Conservation (phyloP, 1,139 yeast genomes). For the Magnusiomyces ingens region DNA sequence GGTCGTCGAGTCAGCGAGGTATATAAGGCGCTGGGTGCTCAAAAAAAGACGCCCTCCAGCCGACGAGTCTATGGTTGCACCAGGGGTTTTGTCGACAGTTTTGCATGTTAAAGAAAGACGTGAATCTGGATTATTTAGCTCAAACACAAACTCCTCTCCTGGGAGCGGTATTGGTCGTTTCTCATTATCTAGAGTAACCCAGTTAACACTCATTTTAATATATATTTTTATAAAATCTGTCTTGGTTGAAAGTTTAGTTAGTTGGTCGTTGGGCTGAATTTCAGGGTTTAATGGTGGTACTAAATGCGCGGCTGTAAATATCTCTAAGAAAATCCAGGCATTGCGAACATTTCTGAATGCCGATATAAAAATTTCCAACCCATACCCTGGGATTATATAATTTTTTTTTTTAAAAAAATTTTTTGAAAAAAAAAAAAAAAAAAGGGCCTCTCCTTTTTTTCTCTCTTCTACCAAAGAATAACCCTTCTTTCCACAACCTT, state of each 20-base stretch:
- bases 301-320: conserved; percentile 1
- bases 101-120: not conserved
- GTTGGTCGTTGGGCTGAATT: not conserved
- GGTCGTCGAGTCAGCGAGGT: conserved; percentile 11
- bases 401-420: conserved; percentile 10
- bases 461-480: not conserved
- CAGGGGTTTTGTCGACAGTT: not conserved
- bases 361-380: not conserved
- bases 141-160: conserved; percentile 19
- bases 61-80: not conserved
- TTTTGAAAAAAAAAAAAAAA: not conserved
- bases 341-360: not conserved
- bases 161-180: conserved; percentile 23
- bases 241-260: not conserved
- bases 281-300: not conserved
- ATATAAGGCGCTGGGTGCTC: conserved; percentile 19
- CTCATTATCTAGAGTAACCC: conserved; percentile 21
- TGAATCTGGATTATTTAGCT: not conserved
- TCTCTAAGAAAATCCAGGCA: not conserved
- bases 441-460: not conserved
- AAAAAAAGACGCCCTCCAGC: conserved; percentile 7
- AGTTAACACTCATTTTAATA: conserved; percentile 24
- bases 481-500: conserved; percentile 5
- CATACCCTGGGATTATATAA: not conserved
- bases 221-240: too few species aligned